Evolutionary conservation across 805 yeast genomes (phyloP), one percentile per base, ranked within the genome.

Genomic region (Suhomyces emberorum): DNA sequence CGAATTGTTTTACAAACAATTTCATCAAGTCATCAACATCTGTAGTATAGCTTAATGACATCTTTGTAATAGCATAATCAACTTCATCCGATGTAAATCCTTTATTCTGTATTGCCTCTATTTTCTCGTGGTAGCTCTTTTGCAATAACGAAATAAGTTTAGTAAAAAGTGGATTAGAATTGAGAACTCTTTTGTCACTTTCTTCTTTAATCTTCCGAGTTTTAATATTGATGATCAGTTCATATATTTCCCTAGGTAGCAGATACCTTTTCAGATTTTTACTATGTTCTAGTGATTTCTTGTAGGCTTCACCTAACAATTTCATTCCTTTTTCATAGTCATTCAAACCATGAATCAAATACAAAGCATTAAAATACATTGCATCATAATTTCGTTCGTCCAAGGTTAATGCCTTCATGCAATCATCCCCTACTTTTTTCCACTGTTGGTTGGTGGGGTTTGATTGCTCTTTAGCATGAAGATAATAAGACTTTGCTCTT

Each of bases 301-400:
- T 23, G 34, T 46, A 46, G 3, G 46, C 51, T 7, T 27, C 42
- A n/a, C 34, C 22, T 8, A 49, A 22, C 24, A 38, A 22, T 16
- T 37, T 33, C 23, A 47, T 28, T 3, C 46, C 54, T 15, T 28
- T 32, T 3, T 37, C 37, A 5, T 23, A 22, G 17, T 44, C 34
- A 8, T 28, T 26, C 10, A 32, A 28, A 8, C 31, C 29, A 27
- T 43, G 38, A 7, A 43, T 35, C 3, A 33, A 28, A 21, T 38
- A 33, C 26, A 49, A 35, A 3, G 44, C 47, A 25, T 25, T 35
- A 18, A 32, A 39, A 30, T 37, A 49, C 39, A 40, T 29, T 2
- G 43, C 52, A 34, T 48, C 52, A 25, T 39, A 36, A 33, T 48
- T 48, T 12, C 30, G 30, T 24, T 39, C 30, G 24, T 49, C 47